Evolutionary conservation across 2,329 filamentous ascomycete genomes (phyloP).

Genomic region (Cladophialophora bantiana): DNA sequence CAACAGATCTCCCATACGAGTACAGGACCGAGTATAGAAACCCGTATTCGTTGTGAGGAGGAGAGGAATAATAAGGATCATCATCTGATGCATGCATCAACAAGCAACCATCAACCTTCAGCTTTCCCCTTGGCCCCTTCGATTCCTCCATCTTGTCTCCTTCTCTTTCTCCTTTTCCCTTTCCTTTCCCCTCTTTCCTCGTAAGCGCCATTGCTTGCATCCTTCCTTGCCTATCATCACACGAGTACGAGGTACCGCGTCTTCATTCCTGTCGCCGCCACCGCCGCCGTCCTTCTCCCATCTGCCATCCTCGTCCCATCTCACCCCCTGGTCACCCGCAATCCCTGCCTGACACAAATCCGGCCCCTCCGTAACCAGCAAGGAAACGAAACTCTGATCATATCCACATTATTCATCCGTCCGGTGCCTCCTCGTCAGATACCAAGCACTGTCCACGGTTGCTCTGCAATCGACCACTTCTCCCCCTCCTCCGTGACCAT

Average conservation of each 20-base stretch:
- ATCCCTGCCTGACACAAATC: conserved; percentile 16
- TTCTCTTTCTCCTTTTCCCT: conserved; percentile 2
- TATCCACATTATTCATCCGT: conserved; percentile 12
- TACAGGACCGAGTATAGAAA: not conserved
- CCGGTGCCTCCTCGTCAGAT: not conserved
- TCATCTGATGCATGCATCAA: not conserved
- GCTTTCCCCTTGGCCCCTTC: not conserved
- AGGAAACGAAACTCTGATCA: not conserved
- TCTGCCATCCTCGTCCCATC: not conserved
- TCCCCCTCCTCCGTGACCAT: conserved; percentile 4
- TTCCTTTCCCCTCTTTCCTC: not conserved
- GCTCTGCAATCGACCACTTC: not conserved
- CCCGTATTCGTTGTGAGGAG: not conserved
- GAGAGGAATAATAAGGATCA: not conserved
- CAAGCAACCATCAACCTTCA: not conserved
- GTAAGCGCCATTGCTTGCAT: not conserved
- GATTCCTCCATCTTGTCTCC: not conserved
- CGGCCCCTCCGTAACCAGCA: conserved; percentile 19
- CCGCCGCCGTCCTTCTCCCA: not conserved
- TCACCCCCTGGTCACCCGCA: conserved; percentile 5
- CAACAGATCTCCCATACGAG: not conserved
- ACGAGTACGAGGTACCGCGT: not conserved
- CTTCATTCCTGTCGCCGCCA: not conserved
- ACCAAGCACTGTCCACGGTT: not conserved
- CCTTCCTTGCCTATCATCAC: not conserved